Evolutionary conservation across 805 yeast genomes (phyloP).

Genomic region (Priceomyces carsonii): DNA sequence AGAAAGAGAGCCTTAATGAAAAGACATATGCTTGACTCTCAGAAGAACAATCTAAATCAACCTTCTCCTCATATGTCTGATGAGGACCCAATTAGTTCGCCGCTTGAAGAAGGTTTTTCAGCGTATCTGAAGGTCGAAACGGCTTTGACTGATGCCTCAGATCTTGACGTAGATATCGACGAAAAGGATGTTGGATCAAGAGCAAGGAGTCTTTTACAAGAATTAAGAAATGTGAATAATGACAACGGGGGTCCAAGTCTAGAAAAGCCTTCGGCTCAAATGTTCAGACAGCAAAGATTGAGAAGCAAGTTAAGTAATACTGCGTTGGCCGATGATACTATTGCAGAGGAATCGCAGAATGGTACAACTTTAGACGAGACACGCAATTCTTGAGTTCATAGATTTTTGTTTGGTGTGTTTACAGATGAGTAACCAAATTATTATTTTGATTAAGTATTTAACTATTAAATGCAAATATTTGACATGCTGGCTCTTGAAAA

Average conservation of each 20-base stretch:
- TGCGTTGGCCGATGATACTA: not conserved
- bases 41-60: slow-evolving; percentile 6
- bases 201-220: slow-evolving; percentile 64
- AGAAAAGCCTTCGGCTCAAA: slow-evolving; percentile 40
- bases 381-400: not conserved
- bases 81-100: slow-evolving; percentile 6
- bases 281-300: slow-evolving; percentile 41
- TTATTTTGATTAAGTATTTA: too few relatives aligned
- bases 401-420: too few relatives aligned
- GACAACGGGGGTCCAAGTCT: slow-evolving; percentile 11
- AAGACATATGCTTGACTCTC: slow-evolving; percentile 51
- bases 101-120: slow-evolving; percentile 5
- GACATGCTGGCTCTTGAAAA: slow-evolving; percentile 10
- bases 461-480: slow-evolving; percentile 6
- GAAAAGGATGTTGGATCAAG: slow-evolving; percentile 52
- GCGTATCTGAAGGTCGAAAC: slow-evolving; percentile 7
- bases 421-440: not conserved
- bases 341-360: not conserved
- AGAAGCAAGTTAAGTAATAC: slow-evolving; percentile 17
- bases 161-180: slow-evolving; percentile 15
- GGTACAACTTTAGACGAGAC: not conserved
- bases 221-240: slow-evolving; percentile 52
- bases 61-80: slow-evolving; percentile 2
- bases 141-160: slow-evolving; percentile 5
- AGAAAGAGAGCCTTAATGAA: slow-evolving; percentile 78